phyloP scores from a whole-genome alignment of 2,329 filamentous ascomycete genomes.

The Rutstroemia sp. region DNA sequence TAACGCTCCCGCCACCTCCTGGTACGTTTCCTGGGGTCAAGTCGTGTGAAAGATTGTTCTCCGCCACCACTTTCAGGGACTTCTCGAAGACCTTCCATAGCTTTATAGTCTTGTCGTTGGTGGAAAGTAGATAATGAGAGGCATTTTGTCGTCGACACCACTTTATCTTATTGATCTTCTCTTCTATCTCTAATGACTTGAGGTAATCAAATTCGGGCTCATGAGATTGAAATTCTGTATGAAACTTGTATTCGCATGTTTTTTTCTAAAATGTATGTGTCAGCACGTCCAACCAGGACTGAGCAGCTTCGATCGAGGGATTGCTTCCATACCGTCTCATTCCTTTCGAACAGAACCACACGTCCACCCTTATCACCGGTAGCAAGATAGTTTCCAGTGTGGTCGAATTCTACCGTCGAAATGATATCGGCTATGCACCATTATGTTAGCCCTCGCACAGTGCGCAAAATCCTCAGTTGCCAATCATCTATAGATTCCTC shows the following conservation, averaged over 20 bases:
- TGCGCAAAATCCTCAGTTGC: not conserved
- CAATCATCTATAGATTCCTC: not conserved
- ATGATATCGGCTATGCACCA: constrained; percentile 68
- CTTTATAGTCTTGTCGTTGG: constrained; percentile 99
- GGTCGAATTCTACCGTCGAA: constrained; percentile 84
- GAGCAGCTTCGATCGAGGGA: not conserved
- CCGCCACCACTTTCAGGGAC: constrained; percentile 95
- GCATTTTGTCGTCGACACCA: constrained; percentile 98
- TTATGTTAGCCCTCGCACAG: constrained; percentile 14
- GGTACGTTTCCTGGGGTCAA: constrained; percentile 65
- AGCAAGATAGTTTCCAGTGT: constrained; percentile 82
- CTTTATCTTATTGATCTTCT: constrained; percentile 99
- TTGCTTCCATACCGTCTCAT: constrained; percentile 68
- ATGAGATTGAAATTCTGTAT: constrained; percentile 99
- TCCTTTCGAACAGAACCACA: constrained; percentile 82
- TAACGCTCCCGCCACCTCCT: constrained; percentile 70
- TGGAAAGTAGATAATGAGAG: constrained; percentile 95
- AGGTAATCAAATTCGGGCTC: constrained; percentile 99
- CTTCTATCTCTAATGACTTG: constrained; percentile 98
- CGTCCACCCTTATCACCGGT: constrained; percentile 86
- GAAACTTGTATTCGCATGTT: constrained; percentile 99
- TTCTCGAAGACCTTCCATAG: constrained; percentile 99
- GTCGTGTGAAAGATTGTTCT: constrained; percentile 97
- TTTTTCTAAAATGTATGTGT: constrained; percentile 67
- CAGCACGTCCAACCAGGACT: constrained; percentile 22